These are phyloP conservation scores for Ogataea saltuana DNA, from an alignment of 805 yeast species.

Conservation along the genomic window DNA sequence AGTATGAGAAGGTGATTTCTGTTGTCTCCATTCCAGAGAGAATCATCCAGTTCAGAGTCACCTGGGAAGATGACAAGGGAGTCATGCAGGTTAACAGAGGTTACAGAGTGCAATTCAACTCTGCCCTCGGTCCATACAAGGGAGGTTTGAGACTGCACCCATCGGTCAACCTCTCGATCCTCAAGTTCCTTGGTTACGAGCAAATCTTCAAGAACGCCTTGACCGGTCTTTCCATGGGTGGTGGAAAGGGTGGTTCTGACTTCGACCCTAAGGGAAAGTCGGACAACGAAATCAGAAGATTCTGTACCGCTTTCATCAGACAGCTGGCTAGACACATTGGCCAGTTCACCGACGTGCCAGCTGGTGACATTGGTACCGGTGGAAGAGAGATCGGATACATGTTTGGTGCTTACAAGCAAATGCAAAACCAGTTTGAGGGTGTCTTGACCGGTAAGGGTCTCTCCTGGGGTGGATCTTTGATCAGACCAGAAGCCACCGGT, in stretches of 20 bases:
- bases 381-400: conserved; percentile 94
- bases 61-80: conserved; percentile 97
- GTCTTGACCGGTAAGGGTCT: conserved; percentile 97
- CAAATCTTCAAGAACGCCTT: conserved; percentile 98
- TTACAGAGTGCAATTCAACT: conserved; percentile 97
- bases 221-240: conserved; percentile 97
- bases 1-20: conserved; percentile 83
- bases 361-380: conserved; percentile 99
- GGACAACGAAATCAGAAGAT: conserved; percentile 92
- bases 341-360: conserved; percentile 96
- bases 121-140: conserved; percentile 98
- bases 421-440: conserved; percentile 94
- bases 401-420: conserved; percentile 94
- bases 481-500: conserved; percentile 99
- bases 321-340: conserved; percentile 96
- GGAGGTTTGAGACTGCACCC: conserved; percentile 99
- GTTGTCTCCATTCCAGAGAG: conserved; percentile 95
- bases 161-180: conserved; percentile 89
- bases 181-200: conserved; percentile 96
- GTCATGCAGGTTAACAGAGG: conserved; percentile 93
- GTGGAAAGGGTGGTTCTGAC: conserved; percentile 99
- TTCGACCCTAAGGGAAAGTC: conserved; percentile 96
- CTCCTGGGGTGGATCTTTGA: conserved; percentile 98
- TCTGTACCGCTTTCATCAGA: conserved; percentile 94
- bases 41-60: conserved; percentile 93